Evolutionary conservation across 805 yeast genomes (phyloP).

Genomic region (Pichia cabralensis): DNA sequence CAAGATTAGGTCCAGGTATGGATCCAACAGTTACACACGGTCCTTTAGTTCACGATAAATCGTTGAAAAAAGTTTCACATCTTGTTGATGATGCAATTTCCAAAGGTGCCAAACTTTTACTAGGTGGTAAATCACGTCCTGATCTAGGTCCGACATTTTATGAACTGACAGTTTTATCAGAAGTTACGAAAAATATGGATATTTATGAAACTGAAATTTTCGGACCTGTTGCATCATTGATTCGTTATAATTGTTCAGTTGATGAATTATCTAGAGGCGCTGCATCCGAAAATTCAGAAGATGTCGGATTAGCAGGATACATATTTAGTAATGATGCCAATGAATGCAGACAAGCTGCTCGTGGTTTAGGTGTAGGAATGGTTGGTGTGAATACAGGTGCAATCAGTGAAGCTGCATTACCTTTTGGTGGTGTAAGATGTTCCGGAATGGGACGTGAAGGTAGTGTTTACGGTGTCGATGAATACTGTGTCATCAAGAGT

Average conservation of each 20-base stretch:
- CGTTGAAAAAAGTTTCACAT: conserved; percentile 45
- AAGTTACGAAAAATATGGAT: conserved; percentile 45
- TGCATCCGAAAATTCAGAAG: conserved; percentile 45
- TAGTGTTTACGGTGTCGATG: conserved; percentile 60
- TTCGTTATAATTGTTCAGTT: conserved; percentile 39
- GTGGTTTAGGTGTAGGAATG: conserved; percentile 64
- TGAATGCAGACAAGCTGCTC: conserved; percentile 46
- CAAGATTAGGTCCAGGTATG: conserved; percentile 54
- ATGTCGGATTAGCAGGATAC: conserved; percentile 68
- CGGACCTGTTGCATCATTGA: conserved; percentile 68
- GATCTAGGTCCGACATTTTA: conserved; percentile 59
- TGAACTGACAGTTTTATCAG: conserved; percentile 53
- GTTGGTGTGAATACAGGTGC: conserved; percentile 68
- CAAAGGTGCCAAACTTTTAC: conserved; percentile 49
- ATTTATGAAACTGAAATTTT: conserved; percentile 60
- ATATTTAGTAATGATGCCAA: conserved; percentile 45
- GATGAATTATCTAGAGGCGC: conserved; percentile 44
- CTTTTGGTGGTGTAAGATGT: conserved; percentile 66
- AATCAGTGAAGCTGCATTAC: conserved; percentile 51
- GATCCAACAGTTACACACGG: conserved; percentile 55
- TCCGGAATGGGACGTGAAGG: conserved; percentile 78
- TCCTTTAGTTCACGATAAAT: conserved; percentile 53
- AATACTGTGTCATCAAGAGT: conserved; percentile 55
- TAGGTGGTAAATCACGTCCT: conserved; percentile 48
- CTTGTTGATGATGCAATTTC: conserved; percentile 55